A percentile compares a stretch with the other conserved stretches of the same genome.
Conservation (phyloP, 441 rosid genomes). For the Lepidium campestre region DNA sequence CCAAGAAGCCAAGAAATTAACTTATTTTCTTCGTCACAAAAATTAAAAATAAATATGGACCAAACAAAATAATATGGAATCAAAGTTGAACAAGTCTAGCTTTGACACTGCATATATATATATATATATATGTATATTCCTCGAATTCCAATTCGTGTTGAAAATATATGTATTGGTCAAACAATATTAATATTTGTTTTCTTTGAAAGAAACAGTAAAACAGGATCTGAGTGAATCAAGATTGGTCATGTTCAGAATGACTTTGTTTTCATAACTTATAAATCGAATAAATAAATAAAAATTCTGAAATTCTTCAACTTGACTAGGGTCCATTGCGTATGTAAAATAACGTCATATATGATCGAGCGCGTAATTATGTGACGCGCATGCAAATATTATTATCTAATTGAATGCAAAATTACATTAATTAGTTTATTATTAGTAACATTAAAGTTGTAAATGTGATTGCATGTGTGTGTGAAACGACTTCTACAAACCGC, state of each 20-base stretch:
- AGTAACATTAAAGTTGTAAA: not conserved
- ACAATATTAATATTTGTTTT: not conserved
- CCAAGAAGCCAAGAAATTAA: not conserved
- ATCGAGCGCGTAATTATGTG: not conserved
- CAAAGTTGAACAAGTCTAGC: slow-evolving; percentile 11
- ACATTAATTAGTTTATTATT: not conserved
- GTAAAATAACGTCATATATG: not conserved
- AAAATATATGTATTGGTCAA: slow-evolving; percentile 4
- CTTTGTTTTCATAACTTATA: slow-evolving; percentile 3
- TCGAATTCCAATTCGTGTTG: not conserved
- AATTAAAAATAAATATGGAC: not conserved
- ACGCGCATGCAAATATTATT: slow-evolving; percentile 15
- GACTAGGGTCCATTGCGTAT: not conserved
- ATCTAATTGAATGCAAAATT: not conserved
- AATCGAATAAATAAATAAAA: not conserved
- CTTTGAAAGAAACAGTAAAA: not conserved
- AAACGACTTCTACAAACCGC: slow-evolving; percentile 18
- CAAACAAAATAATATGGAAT: not conserved
- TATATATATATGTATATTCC: not conserved
- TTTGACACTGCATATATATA: not conserved
- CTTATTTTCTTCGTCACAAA: not conserved
- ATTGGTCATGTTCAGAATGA: slow-evolving; percentile 18
- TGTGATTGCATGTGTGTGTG: slow-evolving; percentile 30
- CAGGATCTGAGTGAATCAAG: not conserved
- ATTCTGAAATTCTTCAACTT: not conserved